Evolutionary conservation across 768 basidiomycete genomes (phyloP).

Genomic region (Clavaria fumosa): DNA sequence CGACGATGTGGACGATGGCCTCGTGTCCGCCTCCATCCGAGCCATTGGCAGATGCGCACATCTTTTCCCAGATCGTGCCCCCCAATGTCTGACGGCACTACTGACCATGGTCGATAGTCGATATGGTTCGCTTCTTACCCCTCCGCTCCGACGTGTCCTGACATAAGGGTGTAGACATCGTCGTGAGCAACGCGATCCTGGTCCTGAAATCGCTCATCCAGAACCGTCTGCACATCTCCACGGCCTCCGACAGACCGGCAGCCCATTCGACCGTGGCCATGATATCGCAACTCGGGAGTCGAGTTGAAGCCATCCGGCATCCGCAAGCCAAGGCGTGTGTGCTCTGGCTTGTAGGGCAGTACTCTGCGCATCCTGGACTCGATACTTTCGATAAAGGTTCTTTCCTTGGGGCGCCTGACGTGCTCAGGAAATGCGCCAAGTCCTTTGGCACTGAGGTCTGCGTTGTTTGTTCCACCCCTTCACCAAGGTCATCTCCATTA

Average conservation of each 20-base stretch:
- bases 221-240: constrained; percentile 30
- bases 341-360: constrained; percentile 88
- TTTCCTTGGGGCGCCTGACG: constrained; percentile 75
- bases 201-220: constrained; percentile 80
- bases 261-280: constrained; percentile 40
- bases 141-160: constrained; percentile 1
- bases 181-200: constrained; percentile 69
- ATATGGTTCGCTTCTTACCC: constrained; percentile 33
- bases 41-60: constrained; percentile 69
- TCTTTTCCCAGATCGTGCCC: constrained; percentile 48
- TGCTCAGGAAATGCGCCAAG: constrained; percentile 66
- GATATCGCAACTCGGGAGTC: constrained; percentile 63
- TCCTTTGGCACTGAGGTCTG: constrained; percentile 57
- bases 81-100: constrained; percentile 60
- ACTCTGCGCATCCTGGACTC: constrained; percentile 29
- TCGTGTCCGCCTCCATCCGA: constrained; percentile 58
- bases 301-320: constrained; percentile 68
- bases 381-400: constrained; percentile 30
- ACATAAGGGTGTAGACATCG: constrained; percentile 32
- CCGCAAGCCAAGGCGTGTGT: constrained; percentile 75
- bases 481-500: constrained; percentile 1
- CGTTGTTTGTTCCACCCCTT: constrained; percentile 1
- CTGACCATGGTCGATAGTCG: constrained; percentile 67
- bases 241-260: constrained; percentile 14
- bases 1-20: constrained; percentile 56